These are phyloP conservation scores for Hyphodiscus hymeniophilus DNA, from an alignment of 495 filamentous ascomycete genomes.

Conservation along the genomic window DNA sequence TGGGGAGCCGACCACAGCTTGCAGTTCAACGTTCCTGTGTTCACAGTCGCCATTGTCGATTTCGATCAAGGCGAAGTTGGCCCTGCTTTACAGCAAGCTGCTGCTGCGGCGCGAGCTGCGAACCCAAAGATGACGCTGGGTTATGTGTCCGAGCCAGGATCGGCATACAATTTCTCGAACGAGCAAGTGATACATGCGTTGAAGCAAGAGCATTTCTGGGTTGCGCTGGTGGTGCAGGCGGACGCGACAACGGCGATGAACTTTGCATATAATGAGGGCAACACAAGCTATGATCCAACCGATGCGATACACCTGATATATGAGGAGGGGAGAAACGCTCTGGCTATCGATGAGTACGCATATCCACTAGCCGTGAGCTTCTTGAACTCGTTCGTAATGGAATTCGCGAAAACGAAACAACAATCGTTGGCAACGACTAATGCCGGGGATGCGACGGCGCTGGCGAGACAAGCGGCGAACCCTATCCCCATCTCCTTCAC, in stretches of 20 bases:
- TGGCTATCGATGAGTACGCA: neutral
- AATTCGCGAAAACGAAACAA: neutral
- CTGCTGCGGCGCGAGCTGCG: neutral
- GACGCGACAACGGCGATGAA: slow-evolving; percentile 4
- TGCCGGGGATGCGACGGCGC: neutral
- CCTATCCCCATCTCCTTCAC: neutral
- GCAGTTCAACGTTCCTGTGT: neutral
- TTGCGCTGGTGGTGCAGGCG: neutral
- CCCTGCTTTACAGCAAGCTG: neutral
- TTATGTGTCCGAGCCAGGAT: neutral
- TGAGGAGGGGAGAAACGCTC: slow-evolving; percentile 1
- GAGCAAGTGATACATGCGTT: neutral
- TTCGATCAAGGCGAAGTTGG: slow-evolving; percentile 5
- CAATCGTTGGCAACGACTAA: neutral
- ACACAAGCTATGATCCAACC: neutral
- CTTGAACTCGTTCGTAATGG: neutral
- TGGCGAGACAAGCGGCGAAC: neutral
- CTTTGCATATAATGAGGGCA: neutral
- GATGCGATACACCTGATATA: neutral
- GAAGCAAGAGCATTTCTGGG: neutral
- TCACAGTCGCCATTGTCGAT: slow-evolving; percentile 1
- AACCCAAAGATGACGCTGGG: slow-evolving; percentile 1
- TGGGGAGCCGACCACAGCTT: neutral
- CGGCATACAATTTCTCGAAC: slow-evolving; percentile 1
- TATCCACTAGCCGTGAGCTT: neutral